These are phyloP conservation scores for Paracoccidioides brasiliensis DNA, from an alignment of 2,329 filamentous ascomycete species.

Conservation along the genomic window DNA sequence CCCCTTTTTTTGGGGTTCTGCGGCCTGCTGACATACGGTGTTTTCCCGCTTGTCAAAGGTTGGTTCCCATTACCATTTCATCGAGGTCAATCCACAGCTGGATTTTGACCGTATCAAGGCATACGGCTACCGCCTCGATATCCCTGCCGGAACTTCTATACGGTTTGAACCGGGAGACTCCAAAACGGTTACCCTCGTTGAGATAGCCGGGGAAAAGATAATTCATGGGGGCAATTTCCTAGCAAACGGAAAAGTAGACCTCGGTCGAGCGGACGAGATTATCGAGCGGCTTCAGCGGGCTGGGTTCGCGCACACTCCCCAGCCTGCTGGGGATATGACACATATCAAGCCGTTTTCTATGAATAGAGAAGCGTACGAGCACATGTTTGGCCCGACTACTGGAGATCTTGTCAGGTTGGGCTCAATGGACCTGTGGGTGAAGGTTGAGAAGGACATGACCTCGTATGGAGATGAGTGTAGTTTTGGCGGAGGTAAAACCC, in stretches of 20 bases:
- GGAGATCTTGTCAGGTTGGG: conserved; percentile 76
- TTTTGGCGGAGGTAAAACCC: conserved; percentile 87
- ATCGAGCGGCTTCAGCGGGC: conserved; percentile 52
- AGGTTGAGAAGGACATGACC: conserved; percentile 75
- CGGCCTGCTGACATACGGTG: conserved; percentile 1
- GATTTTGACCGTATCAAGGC: conserved; percentile 73
- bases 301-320: conserved; percentile 65
- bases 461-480: conserved; percentile 85
- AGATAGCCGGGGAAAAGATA: conserved; percentile 67
- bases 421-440: conserved; percentile 76
- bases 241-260: conserved; percentile 59
- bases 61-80: conserved; percentile 91
- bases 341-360: conserved; percentile 54
- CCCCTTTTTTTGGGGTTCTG: not conserved
- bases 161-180: conserved; percentile 89
- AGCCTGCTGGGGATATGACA: conserved; percentile 45
- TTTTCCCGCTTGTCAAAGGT: conserved; percentile 32
- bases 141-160: conserved; percentile 79
- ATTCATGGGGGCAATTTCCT: conserved; percentile 77
- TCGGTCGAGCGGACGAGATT: conserved; percentile 51
- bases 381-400: conserved; percentile 87
- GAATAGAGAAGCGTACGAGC: conserved; percentile 63
- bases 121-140: conserved; percentile 79
- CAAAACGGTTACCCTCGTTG: conserved; percentile 78
- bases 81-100: conserved; percentile 83